Conservation (phyloP, 2,329 filamentous ascomycete species). For the Aspergillus texensis region DNA sequence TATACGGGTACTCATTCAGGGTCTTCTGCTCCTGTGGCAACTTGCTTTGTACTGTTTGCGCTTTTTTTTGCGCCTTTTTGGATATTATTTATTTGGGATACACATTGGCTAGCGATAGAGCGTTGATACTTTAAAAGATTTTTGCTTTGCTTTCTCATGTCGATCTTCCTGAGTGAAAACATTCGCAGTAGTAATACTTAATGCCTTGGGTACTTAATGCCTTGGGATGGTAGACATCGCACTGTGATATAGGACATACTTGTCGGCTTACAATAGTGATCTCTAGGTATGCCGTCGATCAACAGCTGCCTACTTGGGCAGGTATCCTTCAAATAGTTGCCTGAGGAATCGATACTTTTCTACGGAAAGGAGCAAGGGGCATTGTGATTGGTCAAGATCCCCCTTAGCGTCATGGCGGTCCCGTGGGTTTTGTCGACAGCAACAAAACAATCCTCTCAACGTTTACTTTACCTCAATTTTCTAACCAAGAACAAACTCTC, state of each 20-base stretch:
- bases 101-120: slow-evolving; percentile 25
- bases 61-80: background rate
- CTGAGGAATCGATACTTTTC: slow-evolving; percentile 5
- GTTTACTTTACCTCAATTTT: slow-evolving; percentile 18
- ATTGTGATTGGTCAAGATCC: slow-evolving; percentile 21
- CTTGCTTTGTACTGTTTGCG: background rate
- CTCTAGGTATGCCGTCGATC: background rate
- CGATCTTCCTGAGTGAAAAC: background rate
- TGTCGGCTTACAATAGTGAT: background rate
- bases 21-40: background rate
- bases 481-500: slow-evolving; percentile 17
- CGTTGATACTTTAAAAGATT: background rate
- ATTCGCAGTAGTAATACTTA: background rate
- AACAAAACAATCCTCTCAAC: slow-evolving; percentile 26
- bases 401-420: slow-evolving; percentile 23
- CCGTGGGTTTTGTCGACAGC: slow-evolving; percentile 31
- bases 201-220: background rate
- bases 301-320: background rate
- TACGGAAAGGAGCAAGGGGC: background rate
- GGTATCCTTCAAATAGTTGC: slow-evolving; percentile 6
- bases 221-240: background rate
- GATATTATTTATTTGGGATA: slow-evolving; percentile 3
- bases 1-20: background rate
- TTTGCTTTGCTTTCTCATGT: background rate
- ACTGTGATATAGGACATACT: background rate